These are phyloP conservation scores for Fusarium oligoseptatum DNA, from an alignment of 2,329 filamentous ascomycete species.

Conservation along the genomic window DNA sequence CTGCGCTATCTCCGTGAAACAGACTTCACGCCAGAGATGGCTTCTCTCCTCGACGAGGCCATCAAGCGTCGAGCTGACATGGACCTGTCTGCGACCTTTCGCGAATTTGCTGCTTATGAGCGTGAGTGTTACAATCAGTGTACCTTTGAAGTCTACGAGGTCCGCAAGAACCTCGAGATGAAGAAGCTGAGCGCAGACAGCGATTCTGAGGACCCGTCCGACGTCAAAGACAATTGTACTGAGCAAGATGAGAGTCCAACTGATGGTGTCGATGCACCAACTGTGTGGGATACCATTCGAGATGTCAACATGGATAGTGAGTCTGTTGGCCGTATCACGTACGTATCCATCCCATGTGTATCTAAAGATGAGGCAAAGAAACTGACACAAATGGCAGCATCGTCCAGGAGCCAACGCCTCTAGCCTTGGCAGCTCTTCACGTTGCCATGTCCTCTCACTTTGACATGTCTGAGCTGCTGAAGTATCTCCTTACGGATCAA, in stretches of 20 bases:
- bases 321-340: conserved; percentile 69
- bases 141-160: conserved; percentile 70
- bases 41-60: conserved; percentile 54
- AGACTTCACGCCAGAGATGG: conserved; percentile 57
- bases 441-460: conserved; percentile 69
- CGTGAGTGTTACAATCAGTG: conserved; percentile 59
- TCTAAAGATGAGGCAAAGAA: not conserved
- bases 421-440: conserved; percentile 71
- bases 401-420: conserved; percentile 70
- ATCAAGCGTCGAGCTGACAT: conserved; percentile 52
- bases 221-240: conserved; percentile 45
- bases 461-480: conserved; percentile 72
- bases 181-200: conserved; percentile 48
- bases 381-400: conserved; percentile 55
- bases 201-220: conserved; percentile 41
- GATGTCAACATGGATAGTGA: conserved; percentile 53
- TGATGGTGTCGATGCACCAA: conserved; percentile 54
- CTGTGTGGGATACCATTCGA: conserved; percentile 58
- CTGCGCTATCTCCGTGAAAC: conserved; percentile 57
- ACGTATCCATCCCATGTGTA: conserved; percentile 50
- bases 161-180: conserved; percentile 61
- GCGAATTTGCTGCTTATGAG: conserved; percentile 53
- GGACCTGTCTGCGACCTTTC: conserved; percentile 49
- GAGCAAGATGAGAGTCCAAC: conserved; percentile 44
- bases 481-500: conserved; percentile 64